Percentiles rank a stretch among this genome's conserved stretches.
Evolutionary conservation across 495 filamentous ascomycete genomes (phyloP).

Genomic region (Aspergillus baeticus): DNA sequence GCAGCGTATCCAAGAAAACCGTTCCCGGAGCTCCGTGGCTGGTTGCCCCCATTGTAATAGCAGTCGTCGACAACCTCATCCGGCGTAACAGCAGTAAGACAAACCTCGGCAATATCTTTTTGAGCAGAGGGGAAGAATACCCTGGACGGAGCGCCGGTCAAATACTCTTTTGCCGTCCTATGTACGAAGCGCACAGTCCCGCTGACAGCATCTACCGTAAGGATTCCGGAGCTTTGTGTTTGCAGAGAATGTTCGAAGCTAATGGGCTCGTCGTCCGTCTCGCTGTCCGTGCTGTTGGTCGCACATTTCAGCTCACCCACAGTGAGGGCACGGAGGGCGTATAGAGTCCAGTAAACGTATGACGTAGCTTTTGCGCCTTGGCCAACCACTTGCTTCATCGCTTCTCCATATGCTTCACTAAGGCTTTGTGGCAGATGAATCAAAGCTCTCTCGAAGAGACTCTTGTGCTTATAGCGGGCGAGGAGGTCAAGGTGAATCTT

Average conservation of each 20-base stretch:
- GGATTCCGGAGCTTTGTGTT: slow-evolving; percentile 19
- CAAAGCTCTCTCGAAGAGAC: slow-evolving; percentile 26
- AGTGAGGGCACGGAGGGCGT: slow-evolving; percentile 25
- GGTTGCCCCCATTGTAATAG: slow-evolving; percentile 18
- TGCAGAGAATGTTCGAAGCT: slow-evolving; percentile 23
- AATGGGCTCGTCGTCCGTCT: not conserved
- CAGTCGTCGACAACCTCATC: slow-evolving; percentile 39
- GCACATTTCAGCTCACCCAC: slow-evolving; percentile 27
- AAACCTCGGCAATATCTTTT: slow-evolving; percentile 32
- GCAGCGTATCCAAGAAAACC: slow-evolving; percentile 28
- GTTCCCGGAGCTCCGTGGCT: slow-evolving; percentile 6
- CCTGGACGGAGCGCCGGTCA: slow-evolving; percentile 26
- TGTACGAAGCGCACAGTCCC: slow-evolving; percentile 32
- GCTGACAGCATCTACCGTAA: slow-evolving; percentile 25
- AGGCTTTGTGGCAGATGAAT: slow-evolving; percentile 32
- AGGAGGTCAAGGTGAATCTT: slow-evolving; percentile 30
- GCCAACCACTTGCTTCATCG: slow-evolving; percentile 32
- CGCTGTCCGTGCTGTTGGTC: slow-evolving; percentile 1
- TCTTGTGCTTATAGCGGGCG: slow-evolving; percentile 21
- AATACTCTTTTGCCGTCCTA: slow-evolving; percentile 33
- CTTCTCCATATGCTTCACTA: slow-evolving; percentile 32
- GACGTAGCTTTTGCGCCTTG: slow-evolving; percentile 19
- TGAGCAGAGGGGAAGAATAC: slow-evolving; percentile 34
- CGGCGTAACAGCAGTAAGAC: slow-evolving; percentile 23
- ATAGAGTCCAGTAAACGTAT: slow-evolving; percentile 33